phyloP scores from a whole-genome alignment of 148 eudicot genomes.

The Vaccinium vitisidaea region DNA sequence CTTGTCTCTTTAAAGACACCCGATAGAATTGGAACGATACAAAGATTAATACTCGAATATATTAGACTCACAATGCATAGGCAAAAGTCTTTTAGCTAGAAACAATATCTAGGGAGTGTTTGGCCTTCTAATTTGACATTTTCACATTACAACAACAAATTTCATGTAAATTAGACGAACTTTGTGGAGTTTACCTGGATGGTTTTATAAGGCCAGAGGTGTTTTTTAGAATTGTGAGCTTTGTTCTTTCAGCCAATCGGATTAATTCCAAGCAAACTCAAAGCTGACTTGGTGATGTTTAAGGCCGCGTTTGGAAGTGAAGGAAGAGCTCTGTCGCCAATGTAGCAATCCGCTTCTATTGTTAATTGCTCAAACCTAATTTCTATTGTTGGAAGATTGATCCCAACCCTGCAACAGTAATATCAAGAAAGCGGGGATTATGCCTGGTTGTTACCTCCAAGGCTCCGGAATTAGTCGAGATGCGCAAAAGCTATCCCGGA shows the following conservation, averaged over 20 bases:
- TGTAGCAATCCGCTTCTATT: slow-evolving; percentile 70
- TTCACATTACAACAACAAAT: no score
- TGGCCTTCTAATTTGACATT: no score
- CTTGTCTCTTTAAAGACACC: no score
- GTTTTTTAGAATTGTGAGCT: slow-evolving; percentile 77
- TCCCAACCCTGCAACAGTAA: slow-evolving; percentile 67
- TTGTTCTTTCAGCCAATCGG: slow-evolving; percentile 51
- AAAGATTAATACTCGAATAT: no score
- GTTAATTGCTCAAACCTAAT: slow-evolving; percentile 67
- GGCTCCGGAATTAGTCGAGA: no score
- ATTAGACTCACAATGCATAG: neutral
- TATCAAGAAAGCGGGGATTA: no score
- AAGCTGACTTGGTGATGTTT: slow-evolving; percentile 49
- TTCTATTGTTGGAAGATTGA: slow-evolving; percentile 76
- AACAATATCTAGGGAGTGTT: no score
- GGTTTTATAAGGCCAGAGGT: slow-evolving; percentile 79
- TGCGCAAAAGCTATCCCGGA: no score
- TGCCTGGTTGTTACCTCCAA: no score
- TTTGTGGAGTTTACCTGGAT: slow-evolving; percentile 48
- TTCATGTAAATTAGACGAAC: no score
- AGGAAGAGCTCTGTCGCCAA: slow-evolving; percentile 89
- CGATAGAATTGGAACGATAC: no score
- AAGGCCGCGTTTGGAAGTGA: slow-evolving; percentile 64
- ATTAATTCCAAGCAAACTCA: slow-evolving; percentile 62
- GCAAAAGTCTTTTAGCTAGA: no score